These are phyloP conservation scores for Mucuna pruriens DNA, from an alignment of 306 rosid genomes.

Conservation along the genomic window DNA sequence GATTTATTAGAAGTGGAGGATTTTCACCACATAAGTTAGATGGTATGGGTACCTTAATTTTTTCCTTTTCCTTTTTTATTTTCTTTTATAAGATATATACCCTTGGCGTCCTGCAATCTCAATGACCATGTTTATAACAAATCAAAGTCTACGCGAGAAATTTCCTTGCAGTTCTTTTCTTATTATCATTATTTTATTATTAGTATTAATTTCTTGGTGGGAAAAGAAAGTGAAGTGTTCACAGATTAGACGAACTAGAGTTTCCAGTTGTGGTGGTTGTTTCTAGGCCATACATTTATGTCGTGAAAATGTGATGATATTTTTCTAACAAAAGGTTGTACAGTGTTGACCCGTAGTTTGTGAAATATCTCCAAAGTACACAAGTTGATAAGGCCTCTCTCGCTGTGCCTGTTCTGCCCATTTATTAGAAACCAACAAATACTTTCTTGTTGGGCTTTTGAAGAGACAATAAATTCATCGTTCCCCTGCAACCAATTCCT, in stretches of 20 bases:
- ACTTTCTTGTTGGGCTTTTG: constrained; percentile 43
- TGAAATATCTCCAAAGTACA: constrained; percentile 59
- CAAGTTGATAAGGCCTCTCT: constrained; percentile 51
- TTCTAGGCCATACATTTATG: constrained; percentile 61
- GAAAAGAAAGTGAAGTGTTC: constrained; percentile 27
- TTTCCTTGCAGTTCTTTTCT: constrained; percentile 4
- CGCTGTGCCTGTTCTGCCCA: constrained; percentile 60
- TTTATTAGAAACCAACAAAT: constrained; percentile 75
- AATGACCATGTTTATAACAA: background rate
- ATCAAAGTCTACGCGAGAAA: background rate
- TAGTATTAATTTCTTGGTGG: background rate
- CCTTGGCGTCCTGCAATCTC: constrained; percentile 9
- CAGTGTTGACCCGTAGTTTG: constrained; percentile 49
- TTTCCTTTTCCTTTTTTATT: background rate
- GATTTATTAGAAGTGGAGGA: background rate
- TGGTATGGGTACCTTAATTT: background rate
- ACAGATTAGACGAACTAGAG: background rate
- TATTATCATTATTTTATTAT: background rate
- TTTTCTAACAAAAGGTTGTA: constrained; percentile 34
- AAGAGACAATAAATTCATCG: constrained; percentile 42
- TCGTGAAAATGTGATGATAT: constrained; percentile 29
- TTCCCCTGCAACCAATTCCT: constrained; percentile 1
- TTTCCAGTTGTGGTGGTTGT: constrained; percentile 40
- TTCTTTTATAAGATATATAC: background rate
- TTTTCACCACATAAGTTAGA: constrained; percentile 37